Evolutionary conservation across 1,284 basidiomycete species (phyloP).

Genomic region (Lentinus polychrous): DNA sequence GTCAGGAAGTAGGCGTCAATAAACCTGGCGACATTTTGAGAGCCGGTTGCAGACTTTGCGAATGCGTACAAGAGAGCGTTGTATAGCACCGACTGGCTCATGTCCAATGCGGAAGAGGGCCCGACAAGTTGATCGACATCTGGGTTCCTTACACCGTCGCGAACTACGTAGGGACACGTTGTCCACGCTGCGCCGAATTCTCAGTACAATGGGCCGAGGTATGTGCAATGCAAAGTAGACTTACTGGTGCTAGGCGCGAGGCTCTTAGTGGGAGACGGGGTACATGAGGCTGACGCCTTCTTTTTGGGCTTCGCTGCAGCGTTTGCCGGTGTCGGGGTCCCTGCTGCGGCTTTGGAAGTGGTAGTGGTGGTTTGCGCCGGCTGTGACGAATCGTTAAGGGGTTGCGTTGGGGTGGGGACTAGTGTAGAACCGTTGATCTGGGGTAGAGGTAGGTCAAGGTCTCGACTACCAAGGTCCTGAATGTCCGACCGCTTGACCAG

Average conservation of each 20-base stretch:
- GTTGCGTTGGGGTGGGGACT: background rate
- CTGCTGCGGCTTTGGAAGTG: conserved; percentile 13
- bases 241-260: conserved; percentile 26
- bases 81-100: conserved; percentile 57
- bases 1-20: conserved; percentile 58
- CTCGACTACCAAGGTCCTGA: background rate
- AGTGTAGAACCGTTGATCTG: background rate
- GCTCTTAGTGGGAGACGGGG: conserved; percentile 31
- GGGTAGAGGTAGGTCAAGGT: background rate
- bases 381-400: conserved; percentile 7
- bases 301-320: conserved; percentile 19
- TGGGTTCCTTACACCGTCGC: conserved; percentile 65
- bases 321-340: conserved; percentile 23
- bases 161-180: conserved; percentile 50
- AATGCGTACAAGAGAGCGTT: conserved; percentile 53
- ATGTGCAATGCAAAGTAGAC: background rate
- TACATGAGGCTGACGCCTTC: conserved; percentile 21
- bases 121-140: conserved; percentile 52
- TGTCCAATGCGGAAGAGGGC: conserved; percentile 42
- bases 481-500: conserved; percentile 5
- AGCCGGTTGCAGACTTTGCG: conserved; percentile 30
- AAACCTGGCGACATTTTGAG: conserved; percentile 36
- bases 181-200: conserved; percentile 42
- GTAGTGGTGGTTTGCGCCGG: conserved; percentile 8
- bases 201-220: background rate